Conservation (phyloP, 2,329 filamentous ascomycete genomes). For the Mycosphaerelloides madeirae region DNA sequence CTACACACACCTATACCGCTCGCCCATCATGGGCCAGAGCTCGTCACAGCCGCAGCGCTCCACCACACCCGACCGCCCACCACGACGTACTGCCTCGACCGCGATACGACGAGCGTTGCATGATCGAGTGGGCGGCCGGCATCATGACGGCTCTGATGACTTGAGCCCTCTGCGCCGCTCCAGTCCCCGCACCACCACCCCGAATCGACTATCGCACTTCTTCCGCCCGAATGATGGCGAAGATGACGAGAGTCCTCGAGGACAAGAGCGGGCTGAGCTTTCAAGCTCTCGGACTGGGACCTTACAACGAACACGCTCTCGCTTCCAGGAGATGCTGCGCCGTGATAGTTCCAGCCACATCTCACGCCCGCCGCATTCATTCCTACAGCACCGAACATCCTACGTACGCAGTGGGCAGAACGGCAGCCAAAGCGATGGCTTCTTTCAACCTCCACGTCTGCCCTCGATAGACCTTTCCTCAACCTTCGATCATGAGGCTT, state of each 20-base stretch:
- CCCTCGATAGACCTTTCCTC: slow-evolving; percentile 31
- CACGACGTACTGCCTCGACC: slow-evolving; percentile 2
- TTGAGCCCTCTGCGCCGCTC: not conserved
- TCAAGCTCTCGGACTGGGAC: slow-evolving; percentile 9
- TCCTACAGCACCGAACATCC: slow-evolving; percentile 24
- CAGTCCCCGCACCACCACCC: not conserved
- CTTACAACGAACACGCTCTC: slow-evolving; percentile 21
- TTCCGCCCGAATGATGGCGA: slow-evolving; percentile 2
- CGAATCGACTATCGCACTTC: slow-evolving; percentile 8
- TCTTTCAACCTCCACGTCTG: slow-evolving; percentile 26
- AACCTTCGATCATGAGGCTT: slow-evolving; percentile 34
- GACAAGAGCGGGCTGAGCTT: slow-evolving; percentile 7
- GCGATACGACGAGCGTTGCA: slow-evolving; percentile 2
- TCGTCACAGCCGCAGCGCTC: slow-evolving; percentile 26
- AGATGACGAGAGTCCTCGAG: not conserved
- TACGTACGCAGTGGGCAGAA: slow-evolving; percentile 22
- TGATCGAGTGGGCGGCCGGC: not conserved
- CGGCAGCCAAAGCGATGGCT: slow-evolving; percentile 19
- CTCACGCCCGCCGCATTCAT: slow-evolving; percentile 11
- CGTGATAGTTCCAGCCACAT: slow-evolving; percentile 13
- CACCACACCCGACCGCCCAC: slow-evolving; percentile 5
- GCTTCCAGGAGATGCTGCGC: slow-evolving; percentile 20
- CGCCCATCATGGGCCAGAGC: slow-evolving; percentile 29
- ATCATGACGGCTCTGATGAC: not conserved
- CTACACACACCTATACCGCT: slow-evolving; percentile 1